These are phyloP conservation scores for Auriscalpium vulgare DNA, from an alignment of 768 basidiomycete genomes.

Conservation along the genomic window DNA sequence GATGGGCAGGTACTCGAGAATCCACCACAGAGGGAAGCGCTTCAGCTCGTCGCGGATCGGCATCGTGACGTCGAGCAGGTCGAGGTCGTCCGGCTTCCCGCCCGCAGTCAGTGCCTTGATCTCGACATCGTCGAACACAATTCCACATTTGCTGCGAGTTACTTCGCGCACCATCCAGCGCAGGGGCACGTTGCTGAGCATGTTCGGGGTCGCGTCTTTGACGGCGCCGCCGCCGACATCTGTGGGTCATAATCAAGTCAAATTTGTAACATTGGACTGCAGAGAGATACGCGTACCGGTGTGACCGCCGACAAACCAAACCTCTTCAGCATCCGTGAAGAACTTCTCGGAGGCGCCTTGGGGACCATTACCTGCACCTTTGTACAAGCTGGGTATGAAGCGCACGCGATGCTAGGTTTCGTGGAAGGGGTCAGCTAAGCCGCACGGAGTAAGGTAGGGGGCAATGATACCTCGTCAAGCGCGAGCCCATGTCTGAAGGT, in stretches of 20 bases:
- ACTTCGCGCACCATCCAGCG: slow-evolving; percentile 16
- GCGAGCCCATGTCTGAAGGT: slow-evolving; percentile 72
- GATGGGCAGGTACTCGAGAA: slow-evolving; percentile 60
- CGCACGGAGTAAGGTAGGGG: no score
- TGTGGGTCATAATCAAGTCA: neutral
- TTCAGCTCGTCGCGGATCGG: slow-evolving; percentile 31
- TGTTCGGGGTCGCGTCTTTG: neutral
- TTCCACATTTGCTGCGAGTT: neutral
- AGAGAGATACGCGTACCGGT: slow-evolving; percentile 1
- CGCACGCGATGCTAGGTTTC: slow-evolving; percentile 49
- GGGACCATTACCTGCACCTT: slow-evolving; percentile 26
- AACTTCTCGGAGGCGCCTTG: neutral
- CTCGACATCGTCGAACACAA: slow-evolving; percentile 1
- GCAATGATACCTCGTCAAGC: slow-evolving; percentile 58
- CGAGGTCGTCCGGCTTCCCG: neutral
- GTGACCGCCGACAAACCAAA: slow-evolving; percentile 15
- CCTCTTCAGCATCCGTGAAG: slow-evolving; percentile 8
- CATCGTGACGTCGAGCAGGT: neutral
- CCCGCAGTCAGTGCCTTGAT: neutral
- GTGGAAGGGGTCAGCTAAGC: neutral
- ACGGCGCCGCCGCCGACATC: slow-evolving; percentile 12
- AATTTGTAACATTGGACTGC: neutral
- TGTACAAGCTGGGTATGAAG: slow-evolving; percentile 58
- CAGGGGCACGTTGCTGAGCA: slow-evolving; percentile 10
- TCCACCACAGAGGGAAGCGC: slow-evolving; percentile 48